Conservation (phyloP, 2,329 filamentous ascomycete species). For the Verticillium alfalfae region DNA sequence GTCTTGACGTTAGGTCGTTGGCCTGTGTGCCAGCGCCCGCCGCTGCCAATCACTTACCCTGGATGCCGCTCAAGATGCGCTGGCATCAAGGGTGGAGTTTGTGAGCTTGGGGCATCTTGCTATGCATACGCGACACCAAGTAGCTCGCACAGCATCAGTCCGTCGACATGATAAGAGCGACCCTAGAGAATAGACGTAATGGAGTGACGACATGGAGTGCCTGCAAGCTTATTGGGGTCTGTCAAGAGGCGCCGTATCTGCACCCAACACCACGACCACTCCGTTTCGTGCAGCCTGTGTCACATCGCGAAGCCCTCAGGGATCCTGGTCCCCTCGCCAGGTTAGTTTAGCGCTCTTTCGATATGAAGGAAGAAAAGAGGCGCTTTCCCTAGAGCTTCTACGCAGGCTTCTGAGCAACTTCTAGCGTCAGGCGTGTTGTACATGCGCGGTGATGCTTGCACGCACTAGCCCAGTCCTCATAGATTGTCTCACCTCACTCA, state of each 20-base stretch:
- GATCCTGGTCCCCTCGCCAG: neutral
- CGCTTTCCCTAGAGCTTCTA: slow-evolving; percentile 3
- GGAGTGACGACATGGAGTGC: neutral
- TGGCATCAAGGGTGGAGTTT: neutral
- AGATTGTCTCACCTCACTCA: neutral
- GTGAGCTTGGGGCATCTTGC: neutral
- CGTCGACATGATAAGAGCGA: neutral
- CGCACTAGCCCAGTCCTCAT: neutral
- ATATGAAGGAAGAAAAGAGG: neutral
- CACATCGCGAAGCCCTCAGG: neutral
- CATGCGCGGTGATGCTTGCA: neutral
- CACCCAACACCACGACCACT: neutral
- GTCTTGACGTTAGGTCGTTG: neutral
- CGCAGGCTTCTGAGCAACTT: slow-evolving; percentile 11
- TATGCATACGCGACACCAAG: neutral
- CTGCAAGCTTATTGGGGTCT: neutral
- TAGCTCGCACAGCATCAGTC: neutral
- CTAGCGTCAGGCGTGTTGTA: slow-evolving; percentile 7
- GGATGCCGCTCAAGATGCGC: neutral
- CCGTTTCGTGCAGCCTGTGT: neutral
- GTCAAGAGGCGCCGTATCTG: neutral
- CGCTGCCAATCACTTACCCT: neutral
- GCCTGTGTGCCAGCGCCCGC: neutral
- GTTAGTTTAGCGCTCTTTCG: neutral
- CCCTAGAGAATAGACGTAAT: neutral